phyloP scores from a whole-genome alignment of 768 basidiomycete species.

The Fibroporia radiculosa region DNA sequence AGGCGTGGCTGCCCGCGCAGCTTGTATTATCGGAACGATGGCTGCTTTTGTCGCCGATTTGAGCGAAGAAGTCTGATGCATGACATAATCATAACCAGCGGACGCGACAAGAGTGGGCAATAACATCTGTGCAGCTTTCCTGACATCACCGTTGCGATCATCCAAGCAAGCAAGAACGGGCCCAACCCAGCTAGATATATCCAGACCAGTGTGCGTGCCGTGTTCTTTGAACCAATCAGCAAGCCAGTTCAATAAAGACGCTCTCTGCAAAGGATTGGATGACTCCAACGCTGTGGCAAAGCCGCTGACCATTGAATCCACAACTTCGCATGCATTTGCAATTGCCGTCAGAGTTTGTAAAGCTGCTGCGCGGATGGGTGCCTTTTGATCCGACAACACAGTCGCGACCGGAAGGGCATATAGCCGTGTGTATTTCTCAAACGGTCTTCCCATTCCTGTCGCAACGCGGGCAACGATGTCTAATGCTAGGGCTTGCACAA shows the following conservation, averaged over 20 bases:
- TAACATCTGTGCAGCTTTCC: constrained; percentile 82
- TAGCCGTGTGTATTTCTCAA: constrained; percentile 81
- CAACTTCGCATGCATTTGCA: constrained; percentile 71
- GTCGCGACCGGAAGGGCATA: constrained; percentile 72
- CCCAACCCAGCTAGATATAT: constrained; percentile 62
- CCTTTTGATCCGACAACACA: constrained; percentile 90
- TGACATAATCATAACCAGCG: constrained; percentile 77
- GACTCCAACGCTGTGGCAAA: constrained; percentile 78
- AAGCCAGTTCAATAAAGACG: constrained; percentile 73
- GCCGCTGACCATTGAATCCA: constrained; percentile 77
- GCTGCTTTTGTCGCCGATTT: constrained; percentile 88
- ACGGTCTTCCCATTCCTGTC: constrained; percentile 89
- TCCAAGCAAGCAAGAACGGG: constrained; percentile 74
- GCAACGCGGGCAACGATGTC: constrained; percentile 89
- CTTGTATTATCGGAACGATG: constrained; percentile 83
- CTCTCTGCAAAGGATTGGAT: constrained; percentile 81
- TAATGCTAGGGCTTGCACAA: constrained; percentile 83
- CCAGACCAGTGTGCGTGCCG: constrained; percentile 44
- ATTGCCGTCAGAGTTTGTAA: constrained; percentile 76
- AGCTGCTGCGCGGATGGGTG: constrained; percentile 72
- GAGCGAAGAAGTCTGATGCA: constrained; percentile 78
- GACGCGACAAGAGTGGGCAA: constrained; percentile 67
- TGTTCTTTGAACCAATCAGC: constrained; percentile 71
- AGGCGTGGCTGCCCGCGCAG: constrained; percentile 51
- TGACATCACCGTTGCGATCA: constrained; percentile 84